phyloP scores from a whole-genome alignment of 805 yeast genomes.

The Candida coleopterorum region DNA sequence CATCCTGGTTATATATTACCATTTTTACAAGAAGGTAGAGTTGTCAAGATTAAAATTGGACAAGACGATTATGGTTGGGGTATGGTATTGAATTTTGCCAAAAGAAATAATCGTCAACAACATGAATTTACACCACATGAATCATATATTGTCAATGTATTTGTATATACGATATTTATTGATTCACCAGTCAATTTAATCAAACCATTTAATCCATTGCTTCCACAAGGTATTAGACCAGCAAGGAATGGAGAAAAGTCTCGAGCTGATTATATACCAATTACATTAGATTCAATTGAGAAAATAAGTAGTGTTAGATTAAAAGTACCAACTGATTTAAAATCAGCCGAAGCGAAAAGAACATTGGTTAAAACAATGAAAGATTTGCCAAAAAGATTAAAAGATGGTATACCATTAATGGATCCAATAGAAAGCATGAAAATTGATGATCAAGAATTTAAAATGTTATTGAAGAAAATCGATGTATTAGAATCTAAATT shows the following conservation, averaged over 20 bases:
- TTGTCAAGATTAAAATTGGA: conserved; percentile 62
- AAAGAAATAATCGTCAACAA: conserved; percentile 55
- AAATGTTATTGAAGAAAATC: conserved; percentile 64
- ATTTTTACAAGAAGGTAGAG: conserved; percentile 85
- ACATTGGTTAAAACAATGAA: conserved; percentile 64
- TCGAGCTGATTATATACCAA: conserved; percentile 74
- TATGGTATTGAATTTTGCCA: conserved; percentile 70
- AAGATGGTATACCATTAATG: conserved; percentile 85
- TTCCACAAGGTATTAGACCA: conserved; percentile 88
- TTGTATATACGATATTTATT: conserved; percentile 69
- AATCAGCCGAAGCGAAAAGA: conserved; percentile 51
- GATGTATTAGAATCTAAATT: conserved; percentile 78
- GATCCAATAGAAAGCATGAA: conserved; percentile 94
- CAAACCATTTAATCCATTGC: conserved; percentile 69
- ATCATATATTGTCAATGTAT: conserved; percentile 80
- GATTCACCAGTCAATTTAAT: conserved; percentile 83
- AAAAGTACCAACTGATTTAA: conserved; percentile 72
- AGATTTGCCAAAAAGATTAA: conserved; percentile 79
- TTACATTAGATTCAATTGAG: conserved; percentile 72
- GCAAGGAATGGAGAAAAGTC: conserved; percentile 67
- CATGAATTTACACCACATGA: conserved; percentile 77
- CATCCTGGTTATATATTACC: conserved; percentile 87
- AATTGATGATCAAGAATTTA: conserved; percentile 77
- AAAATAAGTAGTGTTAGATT: conserved; percentile 77
- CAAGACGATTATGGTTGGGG: conserved; percentile 92